A percentile compares a stretch with the other conserved stretches of the same genome.
Evolutionary conservation across 768 basidiomycete genomes (phyloP).

Genomic region (Agaricus blazei): DNA sequence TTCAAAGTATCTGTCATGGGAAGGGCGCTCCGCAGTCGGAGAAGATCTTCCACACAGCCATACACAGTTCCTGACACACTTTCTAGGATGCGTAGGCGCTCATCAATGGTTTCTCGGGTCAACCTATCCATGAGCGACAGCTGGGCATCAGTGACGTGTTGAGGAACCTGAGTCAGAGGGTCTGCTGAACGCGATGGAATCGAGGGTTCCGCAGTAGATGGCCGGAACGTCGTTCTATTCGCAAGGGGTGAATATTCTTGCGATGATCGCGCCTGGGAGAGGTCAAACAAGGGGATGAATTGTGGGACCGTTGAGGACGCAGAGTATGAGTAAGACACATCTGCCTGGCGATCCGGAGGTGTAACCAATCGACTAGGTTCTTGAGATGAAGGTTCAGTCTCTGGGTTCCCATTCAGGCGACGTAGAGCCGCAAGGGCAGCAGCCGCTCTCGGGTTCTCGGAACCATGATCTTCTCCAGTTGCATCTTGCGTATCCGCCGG

Average conservation of each 20-base stretch:
- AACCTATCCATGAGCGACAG: slow-evolving; percentile 57
- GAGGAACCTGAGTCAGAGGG: slow-evolving; percentile 32
- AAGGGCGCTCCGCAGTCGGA: slow-evolving; percentile 68
- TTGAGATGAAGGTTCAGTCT: too few relatives aligned
- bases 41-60: slow-evolving; percentile 74
- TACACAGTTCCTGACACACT: slow-evolving; percentile 71
- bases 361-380: too few relatives aligned
- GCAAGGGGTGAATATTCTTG: not conserved
- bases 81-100: slow-evolving; percentile 74
- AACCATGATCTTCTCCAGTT: not conserved
- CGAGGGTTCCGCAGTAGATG: not conserved
- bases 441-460: slow-evolving; percentile 31
- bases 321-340: not conserved
- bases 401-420: slow-evolving; percentile 27
- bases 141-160: slow-evolving; percentile 54
- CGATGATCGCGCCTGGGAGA: slow-evolving; percentile 7
- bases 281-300: slow-evolving; percentile 29
- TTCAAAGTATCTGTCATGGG: slow-evolving; percentile 24
- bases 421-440: slow-evolving; percentile 67
- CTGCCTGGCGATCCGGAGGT: too few relatives aligned
- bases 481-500: not conserved
- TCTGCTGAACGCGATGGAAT: not conserved
- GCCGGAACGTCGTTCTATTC: not conserved
- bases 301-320: slow-evolving; percentile 16
- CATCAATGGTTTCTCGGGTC: slow-evolving; percentile 81